Evolutionary conservation across 148 eudicot species (phyloP).

Genomic region (Camellia sinensis): DNA sequence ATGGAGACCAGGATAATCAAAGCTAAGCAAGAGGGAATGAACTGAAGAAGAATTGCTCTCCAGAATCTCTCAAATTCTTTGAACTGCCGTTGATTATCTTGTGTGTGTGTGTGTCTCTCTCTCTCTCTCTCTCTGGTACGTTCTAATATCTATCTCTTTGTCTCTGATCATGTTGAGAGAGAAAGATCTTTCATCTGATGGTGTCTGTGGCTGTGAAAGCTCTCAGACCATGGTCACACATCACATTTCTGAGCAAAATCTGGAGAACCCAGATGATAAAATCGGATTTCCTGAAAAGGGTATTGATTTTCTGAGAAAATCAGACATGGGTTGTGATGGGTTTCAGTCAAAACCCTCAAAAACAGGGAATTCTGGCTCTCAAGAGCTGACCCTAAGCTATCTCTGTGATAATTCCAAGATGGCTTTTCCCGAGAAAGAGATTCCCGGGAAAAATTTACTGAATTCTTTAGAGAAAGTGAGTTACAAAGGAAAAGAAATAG

Average conservation of each 20-base stretch:
- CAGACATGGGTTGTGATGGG: constrained; percentile 28
- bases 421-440: constrained; percentile 37
- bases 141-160: background rate
- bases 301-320: constrained; percentile 40
- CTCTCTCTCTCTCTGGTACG: constrained; percentile 15
- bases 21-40: background rate
- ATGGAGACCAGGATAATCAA: constrained; percentile 18
- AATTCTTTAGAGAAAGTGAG: constrained; percentile 42
- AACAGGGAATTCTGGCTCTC: constrained; percentile 36
- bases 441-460: constrained; percentile 27
- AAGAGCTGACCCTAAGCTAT: constrained; percentile 75
- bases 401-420: constrained; percentile 62
- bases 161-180: constrained; percentile 25
- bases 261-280: constrained; percentile 40
- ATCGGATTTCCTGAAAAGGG: constrained; percentile 41
- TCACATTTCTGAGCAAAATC: constrained; percentile 30
- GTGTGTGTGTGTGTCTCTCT: too few relatives aligned
- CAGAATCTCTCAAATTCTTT: background rate
- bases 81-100: background rate
- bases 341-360: constrained; percentile 37
- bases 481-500: constrained; percentile 59
- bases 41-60: background rate
- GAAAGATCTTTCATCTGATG: constrained; percentile 26
- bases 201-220: constrained; percentile 26
- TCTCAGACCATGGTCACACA: constrained; percentile 19